Conservation (phyloP, 495 filamentous ascomycete genomes). For the Hypoxylon rickii region DNA sequence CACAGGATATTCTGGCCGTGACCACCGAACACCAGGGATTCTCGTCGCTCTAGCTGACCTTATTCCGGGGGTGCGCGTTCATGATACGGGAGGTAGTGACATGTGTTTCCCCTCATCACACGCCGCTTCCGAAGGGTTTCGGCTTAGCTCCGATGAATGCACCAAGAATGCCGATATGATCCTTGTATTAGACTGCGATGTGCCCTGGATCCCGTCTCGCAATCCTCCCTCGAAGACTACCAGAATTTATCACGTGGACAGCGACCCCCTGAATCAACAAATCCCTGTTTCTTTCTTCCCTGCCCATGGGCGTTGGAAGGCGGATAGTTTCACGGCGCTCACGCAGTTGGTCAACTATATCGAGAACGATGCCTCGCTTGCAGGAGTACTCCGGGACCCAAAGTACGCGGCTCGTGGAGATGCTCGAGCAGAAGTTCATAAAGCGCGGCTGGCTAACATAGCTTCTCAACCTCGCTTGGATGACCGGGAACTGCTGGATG, state of each 20-base stretch:
- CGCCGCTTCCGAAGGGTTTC: slow-evolving; percentile 64
- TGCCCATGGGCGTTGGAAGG: slow-evolving; percentile 43
- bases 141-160: slow-evolving; percentile 66
- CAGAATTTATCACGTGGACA: slow-evolving; percentile 69
- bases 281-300: slow-evolving; percentile 62
- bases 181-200: slow-evolving; percentile 74
- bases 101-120: slow-evolving; percentile 78
- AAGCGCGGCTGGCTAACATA: slow-evolving; percentile 18
- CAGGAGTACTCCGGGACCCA: slow-evolving; percentile 7
- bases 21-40: slow-evolving; percentile 59
- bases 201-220: slow-evolving; percentile 72
- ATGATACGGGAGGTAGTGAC: slow-evolving; percentile 76
- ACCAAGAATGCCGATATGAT: slow-evolving; percentile 74
- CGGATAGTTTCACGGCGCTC: slow-evolving; percentile 44
- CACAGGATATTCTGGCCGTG: slow-evolving; percentile 71
- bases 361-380: slow-evolving; percentile 5
- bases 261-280: slow-evolving; percentile 73
- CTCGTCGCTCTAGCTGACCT: slow-evolving; percentile 66
- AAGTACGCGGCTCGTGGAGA: slow-evolving; percentile 20
- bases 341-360: slow-evolving; percentile 40
- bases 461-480: slow-evolving; percentile 22
- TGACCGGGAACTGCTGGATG: slow-evolving; percentile 16
- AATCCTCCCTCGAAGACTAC: slow-evolving; percentile 53
- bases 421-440: slow-evolving; percentile 15
- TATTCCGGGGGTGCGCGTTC: slow-evolving; percentile 66